Percentiles rank a stretch among this genome's conserved stretches.
These are phyloP conservation scores for Isoetes taiwanensis DNA, from an alignment of 75 land plant species.

Conservation along the genomic window DNA sequence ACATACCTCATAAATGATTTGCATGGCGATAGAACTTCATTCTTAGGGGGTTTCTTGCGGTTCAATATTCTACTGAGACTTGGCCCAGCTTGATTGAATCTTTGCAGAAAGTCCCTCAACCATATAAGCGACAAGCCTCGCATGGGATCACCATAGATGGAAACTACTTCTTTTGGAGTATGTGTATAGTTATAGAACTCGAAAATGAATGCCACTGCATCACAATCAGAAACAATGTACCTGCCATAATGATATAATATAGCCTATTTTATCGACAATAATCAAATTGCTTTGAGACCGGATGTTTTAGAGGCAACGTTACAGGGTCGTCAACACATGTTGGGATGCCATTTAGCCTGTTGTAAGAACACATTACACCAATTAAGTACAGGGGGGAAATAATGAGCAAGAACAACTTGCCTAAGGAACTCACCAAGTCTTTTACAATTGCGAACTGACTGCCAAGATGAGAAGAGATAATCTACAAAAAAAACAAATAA, in stretches of 20 bases:
- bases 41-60: conserved; percentile 51
- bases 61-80: conserved; percentile 47
- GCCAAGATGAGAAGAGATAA: no score
- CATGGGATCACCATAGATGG: conserved; percentile 66
- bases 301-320: no score
- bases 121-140: conserved; percentile 70
- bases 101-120: conserved; percentile 74
- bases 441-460: no score
- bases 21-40: conserved; percentile 68
- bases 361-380: conserved; percentile 5
- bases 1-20: conserved; percentile 65
- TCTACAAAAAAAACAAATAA: no score
- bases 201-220: background rate
- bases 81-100: conserved; percentile 38
- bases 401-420: no score
- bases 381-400: no score
- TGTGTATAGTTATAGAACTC: background rate
- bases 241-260: no score
- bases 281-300: no score
- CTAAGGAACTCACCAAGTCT: no score
- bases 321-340: background rate
- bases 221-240: conserved; percentile 6
- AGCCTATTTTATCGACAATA: no score
- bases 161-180: conserved; percentile 47
- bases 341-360: conserved; percentile 4